Evolutionary conservation across 2,329 filamentous ascomycete genomes (phyloP), one percentile per base, ranked within the genome.

Genomic region (Calonectria ilicicola): DNA sequence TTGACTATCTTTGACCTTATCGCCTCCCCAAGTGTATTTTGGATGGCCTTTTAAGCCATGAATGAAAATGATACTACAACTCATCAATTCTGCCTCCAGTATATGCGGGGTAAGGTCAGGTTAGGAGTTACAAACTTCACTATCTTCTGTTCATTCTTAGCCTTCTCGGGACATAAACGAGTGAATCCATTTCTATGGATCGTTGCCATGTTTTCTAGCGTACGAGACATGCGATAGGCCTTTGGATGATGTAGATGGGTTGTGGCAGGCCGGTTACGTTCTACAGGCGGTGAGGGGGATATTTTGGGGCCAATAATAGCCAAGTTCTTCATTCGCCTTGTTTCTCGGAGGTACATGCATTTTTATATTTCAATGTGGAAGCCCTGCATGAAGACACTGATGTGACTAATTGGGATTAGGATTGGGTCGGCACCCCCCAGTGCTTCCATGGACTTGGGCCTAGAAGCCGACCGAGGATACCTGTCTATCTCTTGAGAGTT

Each of bases 21-120:
- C 72, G n/a, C 72, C 74, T 47, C 81, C 79, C 82, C 81, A 85
- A 10, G 82, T 84, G 21, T 70, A 67, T 70, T 77, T 72, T 29
- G 82, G 82, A 71, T 84, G 81, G 40, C 83, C 83, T 70, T 76
- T 72, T 42, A 84, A 66, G 46, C 83, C 83, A 67, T 84, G 83
- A 44, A 83, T 76, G 63, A 83, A 82, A 35, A 84, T 74, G 66
- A 84, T 81, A 72, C 81, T 84, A 8, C 19, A 10, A 27, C 63
- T 27, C 69, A 15, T 58, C 23, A 21, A 32, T 12, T n/a, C 8
- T 12, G 8, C 19, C 32, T 17, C 3, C 3, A 15, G 47, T 29
- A 42, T 17, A 47, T 12, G 10, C 7, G 10, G 12, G 38, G n/a
- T 8, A 14, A 58, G 9, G 6, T 15, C 5, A 58, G 9, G 6